Base-by-base conservation (phyloP, 768 basidiomycete species). In the Clitopilus hobsonii region DNA sequence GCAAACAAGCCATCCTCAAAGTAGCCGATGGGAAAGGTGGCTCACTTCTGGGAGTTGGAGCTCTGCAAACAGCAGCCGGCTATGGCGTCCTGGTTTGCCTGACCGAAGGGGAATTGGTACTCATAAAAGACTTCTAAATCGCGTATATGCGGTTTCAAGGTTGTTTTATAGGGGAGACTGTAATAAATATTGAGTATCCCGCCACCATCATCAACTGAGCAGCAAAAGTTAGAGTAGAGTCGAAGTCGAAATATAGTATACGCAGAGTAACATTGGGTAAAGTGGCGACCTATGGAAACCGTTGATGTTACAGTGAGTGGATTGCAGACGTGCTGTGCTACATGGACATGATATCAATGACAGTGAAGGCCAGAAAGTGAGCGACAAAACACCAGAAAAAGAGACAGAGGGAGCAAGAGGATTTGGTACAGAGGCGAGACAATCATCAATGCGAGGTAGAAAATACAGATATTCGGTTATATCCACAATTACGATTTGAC, bases 1-100 rank as follows among this genome's bases (percentile, higher is more conserved):
- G 89, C 8, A 89, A 86, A 63, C 94, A 97, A 66, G 79, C 86
- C 1, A 85, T 97, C 23, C 71, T 97, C n/a, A 81, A 82, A 60
- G 77, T 94, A 10, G 84, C 83, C 13, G 86, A 84, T 55, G 86
- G 83, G 1, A 71, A 75, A 18, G 80, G 83, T 13, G 93, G 95
- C 0, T 82, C 89, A 1, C 68, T 97, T 55, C 65, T 97, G 25
- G 94, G 94, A 8, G 85, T 92, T 18, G 86, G 86, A 0, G 73
- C 72, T 10, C 63, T 88, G 27, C 65, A 67, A 52, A 61, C 65
- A 23, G 56, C 52, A 2, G 65, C 55, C 28, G 74, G 68, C 32
- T 63, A 64, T 16, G 65, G 71, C 2, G 67, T 83, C 1, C 67
- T 95, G 1, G 67, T 86, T 6, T 90, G 89, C 60, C 71, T 97